phyloP scores from a whole-genome alignment of 2,329 filamentous ascomycete genomes.

The Colletotrichum nymphaeae region DNA sequence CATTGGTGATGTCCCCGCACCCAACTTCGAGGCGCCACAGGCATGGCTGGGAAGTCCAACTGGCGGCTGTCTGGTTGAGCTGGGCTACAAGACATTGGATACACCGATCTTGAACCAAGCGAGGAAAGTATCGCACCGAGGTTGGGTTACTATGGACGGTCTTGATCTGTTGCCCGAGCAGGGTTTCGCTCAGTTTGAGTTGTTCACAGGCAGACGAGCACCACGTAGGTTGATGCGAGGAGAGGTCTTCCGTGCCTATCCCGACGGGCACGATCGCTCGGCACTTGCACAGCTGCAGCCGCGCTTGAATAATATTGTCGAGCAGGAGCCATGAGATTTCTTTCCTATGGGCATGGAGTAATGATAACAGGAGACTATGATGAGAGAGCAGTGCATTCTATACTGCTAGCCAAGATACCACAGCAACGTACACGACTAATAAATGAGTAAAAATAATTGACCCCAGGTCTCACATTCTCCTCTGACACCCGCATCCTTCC shows the following conservation, averaged over 20 bases:
- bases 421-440: constrained; percentile 23
- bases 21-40: constrained; percentile 76
- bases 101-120: constrained; percentile 79
- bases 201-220: constrained; percentile 79
- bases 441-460: constrained; percentile 7
- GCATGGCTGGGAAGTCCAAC: constrained; percentile 79
- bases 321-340: constrained; percentile 50
- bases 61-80: constrained; percentile 80
- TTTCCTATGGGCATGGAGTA: neutral
- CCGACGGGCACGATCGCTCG: constrained; percentile 52
- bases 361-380: constrained; percentile 6
- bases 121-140: constrained; percentile 65
- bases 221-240: constrained; percentile 77
- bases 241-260: constrained; percentile 65
- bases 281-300: constrained; percentile 54
- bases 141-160: constrained; percentile 83
- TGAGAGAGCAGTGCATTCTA: neutral
- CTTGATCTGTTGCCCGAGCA: constrained; percentile 82
- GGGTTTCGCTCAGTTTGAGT: constrained; percentile 83
- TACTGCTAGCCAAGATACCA: constrained; percentile 25
- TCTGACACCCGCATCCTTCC: neutral
- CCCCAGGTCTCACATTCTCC: neutral
- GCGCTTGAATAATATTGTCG: constrained; percentile 51
- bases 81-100: constrained; percentile 79
- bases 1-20: constrained; percentile 71